Conservation (phyloP, 192 early-diverging fungal species). For the Coemansia sp. region DNA sequence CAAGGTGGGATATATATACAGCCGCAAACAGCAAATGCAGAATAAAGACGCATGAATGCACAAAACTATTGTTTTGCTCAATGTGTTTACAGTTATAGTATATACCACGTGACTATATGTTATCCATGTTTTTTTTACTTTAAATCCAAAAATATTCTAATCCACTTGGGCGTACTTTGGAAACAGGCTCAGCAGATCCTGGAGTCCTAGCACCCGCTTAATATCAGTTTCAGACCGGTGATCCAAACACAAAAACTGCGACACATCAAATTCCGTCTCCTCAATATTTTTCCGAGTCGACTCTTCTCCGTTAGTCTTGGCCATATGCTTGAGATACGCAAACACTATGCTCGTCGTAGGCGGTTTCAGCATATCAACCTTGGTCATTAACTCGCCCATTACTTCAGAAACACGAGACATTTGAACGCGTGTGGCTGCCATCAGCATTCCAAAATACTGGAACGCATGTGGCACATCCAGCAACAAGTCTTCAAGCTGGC, state of each 20-base stretch:
- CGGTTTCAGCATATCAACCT: neutral
- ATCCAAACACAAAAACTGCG: slow-evolving; percentile 3
- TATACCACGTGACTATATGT: neutral
- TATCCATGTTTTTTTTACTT: no score
- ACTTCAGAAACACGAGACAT: neutral
- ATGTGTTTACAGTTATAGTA: neutral
- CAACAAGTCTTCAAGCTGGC: slow-evolving; percentile 61
- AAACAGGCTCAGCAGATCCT: slow-evolving; percentile 2
- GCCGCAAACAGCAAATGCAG: neutral
- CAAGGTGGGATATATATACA: neutral
- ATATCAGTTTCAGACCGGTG: neutral
- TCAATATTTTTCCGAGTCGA: neutral
- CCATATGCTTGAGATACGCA: slow-evolving; percentile 6
- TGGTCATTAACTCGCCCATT: neutral
- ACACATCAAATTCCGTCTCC: neutral
- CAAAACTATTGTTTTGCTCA: neutral
- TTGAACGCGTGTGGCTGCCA: slow-evolving; percentile 52
- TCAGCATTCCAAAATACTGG: slow-evolving; percentile 57
- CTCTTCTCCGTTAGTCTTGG: neutral
- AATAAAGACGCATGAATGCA: no score
- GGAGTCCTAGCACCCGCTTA: neutral
- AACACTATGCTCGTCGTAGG: neutral
- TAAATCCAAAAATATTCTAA: neutral
- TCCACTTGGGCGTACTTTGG: neutral
- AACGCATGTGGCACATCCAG: slow-evolving; percentile 65